These are phyloP conservation scores for Epichloe scottii DNA, from an alignment of 2,329 filamentous ascomycete genomes.

Conservation along the genomic window DNA sequence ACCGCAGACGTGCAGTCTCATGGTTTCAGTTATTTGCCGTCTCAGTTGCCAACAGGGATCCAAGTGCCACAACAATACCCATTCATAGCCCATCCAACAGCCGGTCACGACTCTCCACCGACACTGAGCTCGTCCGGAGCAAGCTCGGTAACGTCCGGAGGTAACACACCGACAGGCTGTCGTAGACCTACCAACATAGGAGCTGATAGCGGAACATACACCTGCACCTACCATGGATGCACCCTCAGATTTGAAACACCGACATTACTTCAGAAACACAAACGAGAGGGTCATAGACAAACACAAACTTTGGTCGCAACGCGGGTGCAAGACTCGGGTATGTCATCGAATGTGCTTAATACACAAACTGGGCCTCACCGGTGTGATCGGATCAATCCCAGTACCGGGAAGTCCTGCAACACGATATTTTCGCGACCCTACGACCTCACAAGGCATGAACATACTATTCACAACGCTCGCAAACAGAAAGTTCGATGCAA, in stretches of 20 bases:
- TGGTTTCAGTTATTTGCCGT: conserved; percentile 13
- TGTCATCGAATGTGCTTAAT: conserved; percentile 51
- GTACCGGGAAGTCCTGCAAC: conserved; percentile 88
- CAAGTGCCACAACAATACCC: conserved; percentile 39
- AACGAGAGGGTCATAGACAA: conserved; percentile 81
- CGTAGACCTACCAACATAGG: conserved; percentile 48
- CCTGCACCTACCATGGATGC: conserved; percentile 91
- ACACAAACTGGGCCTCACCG: conserved; percentile 88
- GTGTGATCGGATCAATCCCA: conserved; percentile 87
- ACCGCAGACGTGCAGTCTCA: not conserved
- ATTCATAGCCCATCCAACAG: conserved; percentile 29
- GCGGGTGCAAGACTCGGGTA: conserved; percentile 20
- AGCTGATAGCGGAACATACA: conserved; percentile 81
- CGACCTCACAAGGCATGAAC: conserved; percentile 90
- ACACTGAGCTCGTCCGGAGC: conserved; percentile 32
- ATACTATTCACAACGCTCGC: conserved; percentile 89
- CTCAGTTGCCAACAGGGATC: conserved; percentile 26
- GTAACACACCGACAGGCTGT: conserved; percentile 21
- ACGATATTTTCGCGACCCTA: conserved; percentile 92
- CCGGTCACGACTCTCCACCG: conserved; percentile 21
- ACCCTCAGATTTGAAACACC: conserved; percentile 80
- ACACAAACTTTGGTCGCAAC: conserved; percentile 33
- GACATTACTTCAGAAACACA: conserved; percentile 81
- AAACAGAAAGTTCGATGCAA: conserved; percentile 93
- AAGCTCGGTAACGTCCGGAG: conserved; percentile 27